These are phyloP conservation scores for Teratosphaeria destructans DNA, from an alignment of 2,329 filamentous ascomycete genomes.

Conservation along the genomic window DNA sequence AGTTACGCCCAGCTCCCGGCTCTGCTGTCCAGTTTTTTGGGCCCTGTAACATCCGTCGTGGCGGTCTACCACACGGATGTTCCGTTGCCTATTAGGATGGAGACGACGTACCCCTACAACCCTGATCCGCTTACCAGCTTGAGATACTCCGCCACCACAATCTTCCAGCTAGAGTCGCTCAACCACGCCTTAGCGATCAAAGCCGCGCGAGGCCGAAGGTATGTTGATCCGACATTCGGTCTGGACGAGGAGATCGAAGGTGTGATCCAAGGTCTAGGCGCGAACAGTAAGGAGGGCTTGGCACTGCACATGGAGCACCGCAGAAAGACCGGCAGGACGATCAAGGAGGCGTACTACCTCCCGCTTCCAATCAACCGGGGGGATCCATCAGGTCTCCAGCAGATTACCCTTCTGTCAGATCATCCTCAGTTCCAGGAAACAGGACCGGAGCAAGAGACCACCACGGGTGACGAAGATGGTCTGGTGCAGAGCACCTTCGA, in stretches of 20 bases:
- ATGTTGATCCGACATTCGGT: conserved; percentile 68
- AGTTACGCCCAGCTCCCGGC: conserved; percentile 44
- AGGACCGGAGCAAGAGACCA: conserved; percentile 29
- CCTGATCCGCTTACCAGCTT: conserved; percentile 64
- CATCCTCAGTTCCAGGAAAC: conserved; percentile 55
- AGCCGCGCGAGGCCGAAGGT: conserved; percentile 63
- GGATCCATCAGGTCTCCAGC: conserved; percentile 20
- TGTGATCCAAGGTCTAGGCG: conserved; percentile 56
- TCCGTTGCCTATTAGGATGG: conserved; percentile 36
- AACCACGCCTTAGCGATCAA: conserved; percentile 64
- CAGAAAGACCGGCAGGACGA: conserved; percentile 67
- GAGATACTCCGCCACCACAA: conserved; percentile 76
- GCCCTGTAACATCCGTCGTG: conserved; percentile 60
- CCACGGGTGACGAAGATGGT: conserved; percentile 40
- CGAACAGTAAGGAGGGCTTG: conserved; percentile 46
- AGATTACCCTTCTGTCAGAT: conserved; percentile 57
- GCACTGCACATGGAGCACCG: conserved; percentile 81
- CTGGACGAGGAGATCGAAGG: conserved; percentile 69
- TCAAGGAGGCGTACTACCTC: conserved; percentile 58
- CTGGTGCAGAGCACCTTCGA: conserved; percentile 65
- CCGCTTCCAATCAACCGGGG: conserved; percentile 19
- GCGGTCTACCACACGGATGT: conserved; percentile 77
- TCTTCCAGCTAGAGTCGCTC: conserved; percentile 64
- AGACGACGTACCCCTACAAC: conserved; percentile 38
- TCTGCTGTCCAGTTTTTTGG: conserved; percentile 61